Evolutionary conservation across 1,284 basidiomycete species (phyloP), one percentile per base, ranked within the genome.

Genomic region (Cryptococcus sp.): DNA sequence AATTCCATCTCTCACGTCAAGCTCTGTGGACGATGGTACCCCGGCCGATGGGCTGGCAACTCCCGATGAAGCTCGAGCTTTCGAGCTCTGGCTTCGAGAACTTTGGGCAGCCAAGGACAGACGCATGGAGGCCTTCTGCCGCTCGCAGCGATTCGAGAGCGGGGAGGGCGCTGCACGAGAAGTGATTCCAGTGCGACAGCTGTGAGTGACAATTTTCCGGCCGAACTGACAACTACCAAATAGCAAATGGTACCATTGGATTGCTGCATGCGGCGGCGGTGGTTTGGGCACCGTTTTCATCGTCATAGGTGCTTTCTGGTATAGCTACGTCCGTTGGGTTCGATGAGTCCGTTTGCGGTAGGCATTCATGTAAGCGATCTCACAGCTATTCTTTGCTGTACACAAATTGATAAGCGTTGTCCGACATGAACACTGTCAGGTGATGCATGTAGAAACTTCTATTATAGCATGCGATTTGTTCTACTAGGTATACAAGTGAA

Each of bases 91-190:
- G 95, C 78, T 98, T 53, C 80, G 88, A 51, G 79, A 82, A 35
- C 74, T 90, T 51, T 99, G 95, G 93, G 77, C 81, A 31, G 85
- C 88, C 64, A 98, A 99, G 80, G 94, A 97, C 73, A 78, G 77
- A 42, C 80, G 86, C 51, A 86, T 97, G 76, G 83, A 84, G 41
- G 76, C 71, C 31, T 93, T 88, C 73, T 82, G 85, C 59, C 49
- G 61, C 17, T 59, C 71, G 22, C 66, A 70, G 52, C 54, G 47
- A 10, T 75, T 73, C 54, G 56, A 57, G 7, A 53, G 56, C 35
- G 57, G 54, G 4, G 59, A 57, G 7, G 62, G 54, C 1, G 56
- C 57, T 17, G 61, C 52, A 3, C 53, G 48, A 38, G 64, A 68
- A 48, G 56, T 71, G 2, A 61, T 77, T 6, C 66, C 65, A 1